Base-by-base conservation (phyloP, 495 filamentous ascomycete species). In the Aspergillus sclerotiicarbonarius region DNA sequence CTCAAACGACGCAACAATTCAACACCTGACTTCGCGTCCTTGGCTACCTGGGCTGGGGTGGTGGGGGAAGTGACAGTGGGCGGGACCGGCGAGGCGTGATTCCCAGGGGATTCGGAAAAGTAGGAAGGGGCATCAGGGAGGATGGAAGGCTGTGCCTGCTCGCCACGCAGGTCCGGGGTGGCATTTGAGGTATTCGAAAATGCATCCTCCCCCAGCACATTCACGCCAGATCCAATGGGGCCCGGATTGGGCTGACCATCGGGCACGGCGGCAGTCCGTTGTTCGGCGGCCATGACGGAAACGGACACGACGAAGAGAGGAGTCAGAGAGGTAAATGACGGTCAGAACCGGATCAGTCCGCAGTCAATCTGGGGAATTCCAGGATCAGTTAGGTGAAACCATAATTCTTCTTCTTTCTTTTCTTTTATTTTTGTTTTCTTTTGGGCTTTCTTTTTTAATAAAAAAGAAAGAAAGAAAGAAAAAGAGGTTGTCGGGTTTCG, bases 1-100 rank as follows among this genome's bases (percentile, higher is more conserved):
- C 84, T 90, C 65, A 90, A 71, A 20, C 85, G 82, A 18, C 83
- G 82, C 39, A 91, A 66, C 18, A 89, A 74, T 12, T 92, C 86
- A 12, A 78, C 73, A 52, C 83, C 79, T 2, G 82, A 79, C 50
- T 74, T 78, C 15, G 78, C 80, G 35, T 82, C 81, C 18, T 76
- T 79, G 4, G 74, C 77, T 15, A 79, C 70, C 60, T 84, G 71
- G 51, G 74, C 55, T 62, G 65, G 64, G 67, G 76, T 58, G 67
- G 65, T 6, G 68, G 76, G 29, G 71, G 74, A 45, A 30, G 60
- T 54, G 35, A 52, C 57, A 56, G 68, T 62, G 25, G 63, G 13
- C 15, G 52, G 18, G 51, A 57, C 53, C 3, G 54, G 30, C 39
- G 60, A 31, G 51, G 55, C 51, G 60, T 60, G 49, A 10, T 64